Conservation (phyloP, 2,329 filamentous ascomycete species). For the Thyridium curvatum region DNA sequence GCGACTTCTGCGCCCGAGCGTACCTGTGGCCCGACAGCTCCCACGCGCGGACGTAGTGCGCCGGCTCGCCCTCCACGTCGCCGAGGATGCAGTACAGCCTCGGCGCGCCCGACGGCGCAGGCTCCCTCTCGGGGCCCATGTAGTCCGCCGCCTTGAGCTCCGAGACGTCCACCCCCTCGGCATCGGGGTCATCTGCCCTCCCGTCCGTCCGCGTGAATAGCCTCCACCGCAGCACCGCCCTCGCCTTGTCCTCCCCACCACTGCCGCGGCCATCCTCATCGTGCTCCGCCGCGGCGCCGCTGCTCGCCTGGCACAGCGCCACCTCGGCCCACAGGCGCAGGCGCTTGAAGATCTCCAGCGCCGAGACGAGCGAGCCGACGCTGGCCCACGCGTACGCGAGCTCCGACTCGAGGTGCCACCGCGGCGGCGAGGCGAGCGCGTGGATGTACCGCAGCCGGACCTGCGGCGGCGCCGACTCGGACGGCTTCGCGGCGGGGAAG, state of each 20-base stretch:
- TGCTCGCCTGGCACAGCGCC: conserved; percentile 75
- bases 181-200: conserved; percentile 31
- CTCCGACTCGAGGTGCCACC: conserved; percentile 93
- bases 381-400: conserved; percentile 88
- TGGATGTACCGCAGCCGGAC: conserved; percentile 81
- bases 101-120: conserved; percentile 74
- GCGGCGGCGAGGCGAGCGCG: conserved; percentile 72
- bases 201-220: conserved; percentile 61
- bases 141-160: conserved; percentile 48
- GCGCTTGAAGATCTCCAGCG: conserved; percentile 92
- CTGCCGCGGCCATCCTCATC: conserved; percentile 47
- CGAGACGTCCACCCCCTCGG: conserved; percentile 49
- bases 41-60: conserved; percentile 83
- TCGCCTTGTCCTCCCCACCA: conserved; percentile 72
- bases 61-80: conserved; percentile 71
- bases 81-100: conserved; percentile 90
- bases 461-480: conserved; percentile 71
- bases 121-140: conserved; percentile 58
- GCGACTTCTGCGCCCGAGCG: conserved; percentile 77
- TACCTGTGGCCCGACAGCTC: conserved; percentile 74
- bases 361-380: conserved; percentile 80
- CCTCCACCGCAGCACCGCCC: conserved; percentile 67
- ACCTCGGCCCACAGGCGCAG: conserved; percentile 93
- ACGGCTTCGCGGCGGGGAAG: conserved; percentile 66
- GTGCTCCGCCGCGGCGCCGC: conserved; percentile 54